phyloP scores from a whole-genome alignment of 2,329 filamentous ascomycete species.

The Zalaria obscura region DNA sequence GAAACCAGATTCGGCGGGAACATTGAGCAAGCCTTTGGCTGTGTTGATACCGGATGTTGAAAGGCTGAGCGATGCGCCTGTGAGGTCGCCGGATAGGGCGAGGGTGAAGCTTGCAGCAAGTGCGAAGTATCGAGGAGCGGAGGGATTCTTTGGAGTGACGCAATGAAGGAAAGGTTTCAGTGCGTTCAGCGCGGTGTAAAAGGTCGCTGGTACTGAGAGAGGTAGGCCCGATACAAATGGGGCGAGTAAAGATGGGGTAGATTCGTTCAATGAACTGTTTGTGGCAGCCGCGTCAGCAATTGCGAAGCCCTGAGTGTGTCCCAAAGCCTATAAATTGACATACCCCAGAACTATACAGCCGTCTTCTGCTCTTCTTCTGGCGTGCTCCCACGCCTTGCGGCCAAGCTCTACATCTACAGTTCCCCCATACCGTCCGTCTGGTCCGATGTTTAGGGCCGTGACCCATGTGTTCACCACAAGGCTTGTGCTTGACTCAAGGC shows the following conservation, averaged over 20 bases:
- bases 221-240: constrained; percentile 75
- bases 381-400: constrained; percentile 87
- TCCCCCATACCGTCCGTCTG: constrained; percentile 56
- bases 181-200: constrained; percentile 68
- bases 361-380: constrained; percentile 84
- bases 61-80: constrained; percentile 59
- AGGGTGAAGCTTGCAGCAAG: constrained; percentile 72
- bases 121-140: constrained; percentile 63
- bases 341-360: constrained; percentile 84
- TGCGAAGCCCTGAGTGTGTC: constrained; percentile 1
- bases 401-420: constrained; percentile 71
- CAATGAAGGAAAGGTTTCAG: constrained; percentile 76
- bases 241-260: constrained; percentile 68
- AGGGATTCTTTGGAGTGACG: constrained; percentile 81
- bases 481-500: constrained; percentile 78
- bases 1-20: constrained; percentile 67
- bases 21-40: constrained; percentile 59
- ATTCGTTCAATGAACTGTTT: constrained; percentile 69
- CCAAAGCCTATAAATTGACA: constrained; percentile 13
- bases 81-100: constrained; percentile 65
- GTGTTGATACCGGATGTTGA: constrained; percentile 85
- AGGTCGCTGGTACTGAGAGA: constrained; percentile 57
- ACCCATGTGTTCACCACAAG: constrained; percentile 93
- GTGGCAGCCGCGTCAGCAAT: constrained; percentile 5
- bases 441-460: constrained; percentile 57